Evolutionary conservation across 169 alveolate species (phyloP), one percentile per base, ranked within the genome.

Genomic region (Babesia caballi): DNA sequence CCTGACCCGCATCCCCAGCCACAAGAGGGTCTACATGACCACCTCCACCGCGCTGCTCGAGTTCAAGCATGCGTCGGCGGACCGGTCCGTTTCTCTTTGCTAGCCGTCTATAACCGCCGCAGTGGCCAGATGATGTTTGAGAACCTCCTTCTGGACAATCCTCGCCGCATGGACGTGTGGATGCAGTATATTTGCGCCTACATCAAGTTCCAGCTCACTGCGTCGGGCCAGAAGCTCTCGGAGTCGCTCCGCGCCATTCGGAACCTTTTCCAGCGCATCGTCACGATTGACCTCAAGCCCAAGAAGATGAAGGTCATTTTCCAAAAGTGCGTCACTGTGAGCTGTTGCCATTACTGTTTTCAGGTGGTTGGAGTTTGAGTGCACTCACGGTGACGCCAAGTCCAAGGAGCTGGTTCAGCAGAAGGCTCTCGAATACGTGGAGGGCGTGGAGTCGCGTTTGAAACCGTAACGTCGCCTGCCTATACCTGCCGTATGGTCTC

Each of bases 131-230:
- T 82, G 57, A 76, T 85, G 67, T 91, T 91, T 80, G 95, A 91
- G 85, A 90, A 91, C 68, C 59, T 91, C 51, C 74, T 91, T 21
- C 89, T 83, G 67, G 94, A 91, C 38, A 90, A 91, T 52, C 90
- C 94, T 0, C 87, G 88, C 35, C 83, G 95, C n/a, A 90, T 90
- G 83, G 95, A 91, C 60, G 53, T 91, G 12, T 91, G 95, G 95
- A 78, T 86, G 66, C 93, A 90, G 60, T 91, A 91, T 65, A 69
- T 91, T 60, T 88, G 88, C 52, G 85, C 90, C 11, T 90, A 88
- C 53, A 88, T 88, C 35, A 88, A 88, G 69, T 81, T 80, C 17
- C 83, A 84, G 59, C 60, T 85, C 42, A 63, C 36, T 41, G 69
- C 47, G 25, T 42, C 59, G 51, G 47, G 57, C n/a, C 59, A 28